Conservation (phyloP, 2,329 filamentous ascomycete species). For the Neofusicoccum parvum region DNA sequence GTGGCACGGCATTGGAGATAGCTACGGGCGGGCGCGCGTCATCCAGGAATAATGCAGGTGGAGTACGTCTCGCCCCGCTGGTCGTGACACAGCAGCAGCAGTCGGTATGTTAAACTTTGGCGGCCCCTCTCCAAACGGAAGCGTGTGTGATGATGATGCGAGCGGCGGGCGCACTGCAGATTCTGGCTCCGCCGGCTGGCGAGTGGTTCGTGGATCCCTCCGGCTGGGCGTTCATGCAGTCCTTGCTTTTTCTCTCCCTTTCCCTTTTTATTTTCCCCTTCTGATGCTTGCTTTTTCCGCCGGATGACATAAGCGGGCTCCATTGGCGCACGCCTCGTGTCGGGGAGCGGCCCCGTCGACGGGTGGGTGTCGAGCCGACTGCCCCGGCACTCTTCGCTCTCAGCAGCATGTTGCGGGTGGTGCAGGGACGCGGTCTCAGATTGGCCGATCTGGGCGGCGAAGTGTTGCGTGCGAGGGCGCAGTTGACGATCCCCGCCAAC, state of each 20-base stretch:
- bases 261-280: neutral
- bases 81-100: neutral
- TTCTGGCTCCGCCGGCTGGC: neutral
- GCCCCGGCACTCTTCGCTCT: neutral
- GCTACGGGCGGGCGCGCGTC: neutral
- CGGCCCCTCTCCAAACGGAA: neutral
- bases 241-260: neutral
- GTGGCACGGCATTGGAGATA: neutral
- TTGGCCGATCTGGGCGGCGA: neutral
- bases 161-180: neutral
- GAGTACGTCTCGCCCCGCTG: neutral
- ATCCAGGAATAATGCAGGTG: neutral
- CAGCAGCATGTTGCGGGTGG: neutral
- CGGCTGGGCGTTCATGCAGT: neutral
- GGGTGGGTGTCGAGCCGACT: neutral
- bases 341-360: neutral
- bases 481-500: conserved; percentile 12
- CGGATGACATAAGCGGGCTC: neutral
- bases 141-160: neutral
- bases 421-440: neutral
- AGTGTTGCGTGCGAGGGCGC: neutral
- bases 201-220: neutral
- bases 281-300: neutral
- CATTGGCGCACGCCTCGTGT: neutral
- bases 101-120: conserved; percentile 2